A percentile compares a stretch with the other conserved stretches of the same genome.
Evolutionary conservation across 371 early-diverging fungal species (phyloP).

Genomic region (Lichtheimia hyalospora): DNA sequence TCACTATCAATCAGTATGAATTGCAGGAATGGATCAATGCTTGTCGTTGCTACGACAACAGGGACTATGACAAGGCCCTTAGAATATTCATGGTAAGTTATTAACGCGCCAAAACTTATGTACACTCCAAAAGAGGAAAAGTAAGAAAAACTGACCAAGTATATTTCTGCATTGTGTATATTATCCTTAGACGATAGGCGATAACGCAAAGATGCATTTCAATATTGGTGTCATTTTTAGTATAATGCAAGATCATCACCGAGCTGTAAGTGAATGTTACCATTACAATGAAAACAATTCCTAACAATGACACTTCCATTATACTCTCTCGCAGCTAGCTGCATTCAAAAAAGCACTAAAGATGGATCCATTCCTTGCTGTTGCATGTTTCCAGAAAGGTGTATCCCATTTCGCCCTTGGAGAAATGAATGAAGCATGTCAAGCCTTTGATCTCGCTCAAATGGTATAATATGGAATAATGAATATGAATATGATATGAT

Average conservation of each 20-base stretch:
- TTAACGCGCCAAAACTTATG: background rate
- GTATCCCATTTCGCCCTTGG: conserved; percentile 71
- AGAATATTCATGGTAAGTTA: conserved; percentile 38
- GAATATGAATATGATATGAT: background rate
- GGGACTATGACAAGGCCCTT: conserved; percentile 37
- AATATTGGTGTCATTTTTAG: conserved; percentile 87
- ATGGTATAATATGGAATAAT: conserved; percentile 29
- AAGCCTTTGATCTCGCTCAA: conserved; percentile 73
- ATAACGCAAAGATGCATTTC: conserved; percentile 91
- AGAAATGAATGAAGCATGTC: conserved; percentile 61
- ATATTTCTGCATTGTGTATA: background rate
- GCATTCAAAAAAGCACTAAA: conserved; percentile 74
- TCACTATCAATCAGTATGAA: conserved; percentile 29
- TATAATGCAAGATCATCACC: conserved; percentile 71
- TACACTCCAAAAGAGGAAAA: background rate
- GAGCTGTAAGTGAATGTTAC: conserved; percentile 69
- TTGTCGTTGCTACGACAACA: conserved; percentile 39
- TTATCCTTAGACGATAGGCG: conserved; percentile 74
- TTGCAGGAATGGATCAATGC: conserved; percentile 48
- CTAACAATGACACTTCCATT: background rate
- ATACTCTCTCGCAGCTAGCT: conserved; percentile 49
- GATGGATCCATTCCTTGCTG: conserved; percentile 86
- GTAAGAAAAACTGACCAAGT: background rate
- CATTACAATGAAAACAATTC: background rate
- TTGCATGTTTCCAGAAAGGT: conserved; percentile 91